phyloP scores from a whole-genome alignment of 192 early-diverging fungal genomes.

The Coemansia erecta region DNA sequence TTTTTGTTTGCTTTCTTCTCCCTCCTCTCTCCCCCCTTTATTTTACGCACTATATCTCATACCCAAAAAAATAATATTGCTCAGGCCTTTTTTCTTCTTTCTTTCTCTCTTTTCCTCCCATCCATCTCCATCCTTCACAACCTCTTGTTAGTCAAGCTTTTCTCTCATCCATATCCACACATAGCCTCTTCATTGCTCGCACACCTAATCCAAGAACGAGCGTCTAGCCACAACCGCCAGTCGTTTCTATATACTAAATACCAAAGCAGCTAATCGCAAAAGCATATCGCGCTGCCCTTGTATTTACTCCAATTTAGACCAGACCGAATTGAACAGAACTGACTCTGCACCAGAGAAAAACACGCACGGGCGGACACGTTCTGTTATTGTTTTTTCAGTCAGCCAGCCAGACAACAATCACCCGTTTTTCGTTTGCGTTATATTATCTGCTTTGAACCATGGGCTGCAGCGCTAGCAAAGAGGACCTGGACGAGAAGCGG shows the following conservation, averaged over 20 bases:
- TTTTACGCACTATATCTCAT: neutral
- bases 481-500: conserved; percentile 80
- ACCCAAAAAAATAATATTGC: neutral
- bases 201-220: too few relatives aligned
- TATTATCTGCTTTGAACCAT: conserved; percentile 54
- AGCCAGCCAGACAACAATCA: neutral
- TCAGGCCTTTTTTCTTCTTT: neutral
- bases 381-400: conserved; percentile 3
- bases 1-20: conserved; percentile 14
- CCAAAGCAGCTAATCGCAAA: too few relatives aligned
- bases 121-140: neutral
- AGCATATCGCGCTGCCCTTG: too few relatives aligned
- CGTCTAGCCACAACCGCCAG: too few relatives aligned
- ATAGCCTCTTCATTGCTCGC: too few relatives aligned
- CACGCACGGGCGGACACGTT: too few relatives aligned
- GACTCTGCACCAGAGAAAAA: too few relatives aligned
- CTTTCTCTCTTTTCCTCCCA: neutral
- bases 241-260: too few relatives aligned
- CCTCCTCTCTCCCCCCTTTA: neutral
- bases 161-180: neutral
- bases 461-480: conserved; percentile 87
- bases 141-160: neutral
- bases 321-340: too few relatives aligned
- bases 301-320: too few relatives aligned
- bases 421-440: too few relatives aligned